Conservation (phyloP, 2,329 filamentous ascomycete genomes). For the Alternaria triticimaculans region DNA sequence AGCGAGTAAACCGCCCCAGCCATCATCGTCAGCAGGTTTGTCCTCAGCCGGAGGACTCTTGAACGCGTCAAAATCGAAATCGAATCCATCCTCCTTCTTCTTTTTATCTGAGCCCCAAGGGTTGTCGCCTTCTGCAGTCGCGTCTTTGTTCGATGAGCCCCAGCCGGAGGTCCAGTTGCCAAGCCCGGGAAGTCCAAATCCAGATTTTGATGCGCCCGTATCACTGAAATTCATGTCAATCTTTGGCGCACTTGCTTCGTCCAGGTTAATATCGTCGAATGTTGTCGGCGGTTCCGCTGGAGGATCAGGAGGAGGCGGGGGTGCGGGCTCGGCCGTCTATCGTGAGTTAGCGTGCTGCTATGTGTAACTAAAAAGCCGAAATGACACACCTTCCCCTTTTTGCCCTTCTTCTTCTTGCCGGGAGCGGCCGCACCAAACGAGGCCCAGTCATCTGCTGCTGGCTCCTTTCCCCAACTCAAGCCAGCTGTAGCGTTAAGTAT, state of each 20-base stretch:
- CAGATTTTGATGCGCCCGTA: slow-evolving; percentile 32
- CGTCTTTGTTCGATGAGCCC: slow-evolving; percentile 36
- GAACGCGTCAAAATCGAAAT: slow-evolving; percentile 47
- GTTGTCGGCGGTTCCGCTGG: slow-evolving; percentile 46
- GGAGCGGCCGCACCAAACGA: slow-evolving; percentile 25
- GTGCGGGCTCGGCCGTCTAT: slow-evolving; percentile 34
- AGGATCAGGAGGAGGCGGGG: slow-evolving; percentile 40
- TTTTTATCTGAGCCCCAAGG: slow-evolving; percentile 46
- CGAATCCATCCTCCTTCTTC: slow-evolving; percentile 46
- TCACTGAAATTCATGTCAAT: slow-evolving; percentile 56
- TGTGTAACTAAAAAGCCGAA: slow-evolving; percentile 40
- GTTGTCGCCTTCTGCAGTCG: slow-evolving; percentile 37
- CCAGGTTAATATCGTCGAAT: slow-evolving; percentile 56
- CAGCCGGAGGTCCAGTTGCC: slow-evolving; percentile 36
- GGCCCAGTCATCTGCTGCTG: slow-evolving; percentile 42
- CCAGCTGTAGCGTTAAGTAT: slow-evolving; percentile 31
- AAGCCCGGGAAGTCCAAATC: slow-evolving; percentile 30
- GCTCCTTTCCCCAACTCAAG: slow-evolving; percentile 38
- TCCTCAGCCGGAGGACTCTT: slow-evolving; percentile 29
- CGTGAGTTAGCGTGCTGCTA: slow-evolving; percentile 39
- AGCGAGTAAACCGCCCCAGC: slow-evolving; percentile 39
- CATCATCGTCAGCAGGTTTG: slow-evolving; percentile 36
- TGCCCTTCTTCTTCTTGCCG: slow-evolving; percentile 47
- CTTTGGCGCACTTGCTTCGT: slow-evolving; percentile 54
- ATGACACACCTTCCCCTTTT: slow-evolving; percentile 50